A percentile compares a stretch with the other conserved stretches of the same genome.
Evolutionary conservation across 208 protist genomes (phyloP).

Genomic region (Crithidia thermophila): DNA sequence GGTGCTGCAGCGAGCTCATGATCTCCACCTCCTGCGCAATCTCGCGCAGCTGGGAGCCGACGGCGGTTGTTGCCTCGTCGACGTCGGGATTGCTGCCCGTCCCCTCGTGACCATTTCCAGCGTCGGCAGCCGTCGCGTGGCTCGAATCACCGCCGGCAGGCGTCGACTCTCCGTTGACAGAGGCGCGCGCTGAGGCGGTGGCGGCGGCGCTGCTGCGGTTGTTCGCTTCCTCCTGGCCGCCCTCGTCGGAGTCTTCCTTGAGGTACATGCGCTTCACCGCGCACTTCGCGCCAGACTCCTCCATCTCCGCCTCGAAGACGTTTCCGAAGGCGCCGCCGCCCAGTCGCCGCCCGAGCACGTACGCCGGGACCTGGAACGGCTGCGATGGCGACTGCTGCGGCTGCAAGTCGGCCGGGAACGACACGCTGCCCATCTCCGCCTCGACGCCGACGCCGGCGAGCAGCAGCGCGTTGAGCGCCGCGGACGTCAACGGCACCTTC

Average conservation of each 20-base stretch:
- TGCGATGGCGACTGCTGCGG: conserved; percentile 18
- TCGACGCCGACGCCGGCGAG: conserved; percentile 53
- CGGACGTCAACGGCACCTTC: conserved; percentile 43
- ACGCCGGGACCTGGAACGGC: conserved; percentile 56
- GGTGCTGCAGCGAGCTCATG: conserved; percentile 79
- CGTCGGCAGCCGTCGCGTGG: background rate
- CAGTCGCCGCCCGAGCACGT: conserved; percentile 75
- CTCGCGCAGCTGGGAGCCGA: conserved; percentile 60
- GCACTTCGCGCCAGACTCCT: conserved; percentile 56
- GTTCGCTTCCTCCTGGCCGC: conserved; percentile 17
- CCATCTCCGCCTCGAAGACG: conserved; percentile 88
- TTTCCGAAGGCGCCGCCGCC: conserved; percentile 82
- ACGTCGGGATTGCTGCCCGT: conserved; percentile 12
- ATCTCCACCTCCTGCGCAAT: conserved; percentile 86
- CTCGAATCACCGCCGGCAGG: background rate
- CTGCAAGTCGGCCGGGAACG: conserved; percentile 16
- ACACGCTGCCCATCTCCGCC: conserved; percentile 38
- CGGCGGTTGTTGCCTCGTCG: conserved; percentile 16
- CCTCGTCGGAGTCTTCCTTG: conserved; percentile 45
- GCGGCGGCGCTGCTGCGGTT: conserved; percentile 9
- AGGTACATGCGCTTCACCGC: conserved; percentile 89
- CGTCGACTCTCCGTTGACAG: conserved; percentile 4
- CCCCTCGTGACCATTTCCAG: background rate
- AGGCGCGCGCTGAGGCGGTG: background rate
- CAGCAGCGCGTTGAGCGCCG: conserved; percentile 46